A percentile compares a stretch with the other conserved stretches of the same genome.
Evolutionary conservation across 768 basidiomycete genomes (phyloP).

Genomic region (Coprinopsis cinerea): DNA sequence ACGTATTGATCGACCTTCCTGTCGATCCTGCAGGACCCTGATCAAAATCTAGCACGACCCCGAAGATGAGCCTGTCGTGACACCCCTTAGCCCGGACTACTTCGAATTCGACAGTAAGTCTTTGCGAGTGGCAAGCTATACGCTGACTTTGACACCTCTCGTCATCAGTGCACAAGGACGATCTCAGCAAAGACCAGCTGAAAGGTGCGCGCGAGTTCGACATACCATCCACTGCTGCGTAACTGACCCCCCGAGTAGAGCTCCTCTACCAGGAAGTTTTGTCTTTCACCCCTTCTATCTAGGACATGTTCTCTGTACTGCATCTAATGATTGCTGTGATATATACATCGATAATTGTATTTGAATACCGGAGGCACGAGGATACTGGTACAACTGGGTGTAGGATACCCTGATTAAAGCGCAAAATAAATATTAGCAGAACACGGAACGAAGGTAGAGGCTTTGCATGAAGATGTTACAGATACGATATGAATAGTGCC

Average conservation of each 20-base stretch:
- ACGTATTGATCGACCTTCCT: not conserved
- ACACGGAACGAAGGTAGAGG: no score
- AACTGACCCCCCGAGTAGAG: constrained; percentile 29
- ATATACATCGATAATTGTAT: constrained; percentile 1
- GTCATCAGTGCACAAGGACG: constrained; percentile 57
- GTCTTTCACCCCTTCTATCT: constrained; percentile 64
- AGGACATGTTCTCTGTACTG: constrained; percentile 12
- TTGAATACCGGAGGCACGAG: not conserved
- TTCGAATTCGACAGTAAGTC: constrained; percentile 84
- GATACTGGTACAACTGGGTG: constrained; percentile 9
- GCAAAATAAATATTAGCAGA: no score
- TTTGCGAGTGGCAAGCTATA: not conserved
- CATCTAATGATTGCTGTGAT: not conserved
- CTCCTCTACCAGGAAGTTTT: constrained; percentile 82
- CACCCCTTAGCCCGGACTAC: constrained; percentile 75
- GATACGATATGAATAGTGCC: no score
- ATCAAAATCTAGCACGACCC: constrained; percentile 60
- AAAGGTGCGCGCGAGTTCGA: constrained; percentile 35
- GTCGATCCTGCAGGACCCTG: constrained; percentile 5
- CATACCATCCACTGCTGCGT: constrained; percentile 9
- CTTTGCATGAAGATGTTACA: no score
- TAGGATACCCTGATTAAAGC: no score
- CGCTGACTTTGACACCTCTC: not conserved
- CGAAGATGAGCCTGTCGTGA: constrained; percentile 82
- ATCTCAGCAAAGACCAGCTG: constrained; percentile 70